phyloP scores from a whole-genome alignment of 805 yeast genomes.

The Kazachstania kunashirensis region DNA sequence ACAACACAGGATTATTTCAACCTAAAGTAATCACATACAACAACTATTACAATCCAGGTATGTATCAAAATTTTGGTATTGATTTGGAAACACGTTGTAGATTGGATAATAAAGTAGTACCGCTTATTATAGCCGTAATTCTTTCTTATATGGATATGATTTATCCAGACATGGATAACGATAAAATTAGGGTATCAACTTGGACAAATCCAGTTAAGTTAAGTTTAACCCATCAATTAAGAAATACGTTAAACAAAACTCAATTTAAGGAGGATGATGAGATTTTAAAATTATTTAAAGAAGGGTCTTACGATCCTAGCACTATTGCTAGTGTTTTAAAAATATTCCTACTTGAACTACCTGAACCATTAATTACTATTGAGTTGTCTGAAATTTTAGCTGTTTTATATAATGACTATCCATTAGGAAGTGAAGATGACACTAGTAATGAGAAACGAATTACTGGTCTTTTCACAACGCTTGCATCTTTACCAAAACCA shows the following conservation, averaged over 20 bases:
- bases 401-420: slow-evolving; percentile 50
- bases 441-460: slow-evolving; percentile 35
- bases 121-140: slow-evolving; percentile 52
- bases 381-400: slow-evolving; percentile 58
- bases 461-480: slow-evolving; percentile 53
- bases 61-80: slow-evolving; percentile 68
- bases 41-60: slow-evolving; percentile 63
- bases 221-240: slow-evolving; percentile 48
- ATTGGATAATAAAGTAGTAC: slow-evolving; percentile 64
- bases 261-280: slow-evolving; percentile 28
- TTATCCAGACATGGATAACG: slow-evolving; percentile 62
- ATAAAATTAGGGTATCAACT: slow-evolving; percentile 52
- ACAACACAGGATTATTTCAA: slow-evolving; percentile 62
- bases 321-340: slow-evolving; percentile 60
- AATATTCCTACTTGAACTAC: slow-evolving; percentile 67
- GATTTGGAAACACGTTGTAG: slow-evolving; percentile 63
- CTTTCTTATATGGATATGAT: slow-evolving; percentile 56
- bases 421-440: slow-evolving; percentile 14
- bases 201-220: slow-evolving; percentile 66
- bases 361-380: slow-evolving; percentile 62
- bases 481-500: slow-evolving; percentile 57
- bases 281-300: slow-evolving; percentile 26
- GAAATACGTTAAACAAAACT: slow-evolving; percentile 40
- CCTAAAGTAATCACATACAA: slow-evolving; percentile 70
- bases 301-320: slow-evolving; percentile 37